Base-by-base conservation (phyloP, 805 yeast genomes). In the Helenozyma baotianmanensis region DNA sequence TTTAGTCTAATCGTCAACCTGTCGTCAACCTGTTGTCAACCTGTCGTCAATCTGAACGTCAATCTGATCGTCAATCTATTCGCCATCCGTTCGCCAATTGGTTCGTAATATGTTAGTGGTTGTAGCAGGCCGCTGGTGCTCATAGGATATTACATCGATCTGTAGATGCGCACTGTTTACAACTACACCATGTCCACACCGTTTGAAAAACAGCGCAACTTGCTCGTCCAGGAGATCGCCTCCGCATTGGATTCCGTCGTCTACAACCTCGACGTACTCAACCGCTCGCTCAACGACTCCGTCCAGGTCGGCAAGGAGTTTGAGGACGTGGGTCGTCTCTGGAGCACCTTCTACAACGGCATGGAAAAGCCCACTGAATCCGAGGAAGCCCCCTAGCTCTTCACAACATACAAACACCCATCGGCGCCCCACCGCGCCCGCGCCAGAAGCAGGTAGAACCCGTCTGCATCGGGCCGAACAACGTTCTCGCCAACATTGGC, bases 231-330 rank as follows among this genome's bases (percentile, higher is more conserved):
- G 26, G 82, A 78, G 39, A 76, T 79, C 27, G 56, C 78, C 2
- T 48, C 55, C 25, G 62, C 78, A 9, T 70, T 82, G 73, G 87
- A 80, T 45, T 70, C 80, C 0, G 82, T 82, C 6, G 62, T 81
- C 32, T 67, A 75, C 47, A 79, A 79, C 44, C 55, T 83, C 36
- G 81, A 80, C 44, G 70, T 78, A 14, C 60, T 83, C 38, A 82
- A 82, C 50, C 66, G 86, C 27, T 73, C 88, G 0, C 58, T 83
- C 32, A 82, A 80, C 43, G 78, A 75, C 26, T 73, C 79, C 2
- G 70, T 81, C 11, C 80, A 82, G 14, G 85, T 83, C 3, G 89
- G 92, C 1, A 77, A 78, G 48, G 89, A 81, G 39, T 83, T 82
- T 47, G 84, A 82, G 36, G 72, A 74, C 31, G 84, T 82, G 11